These are phyloP conservation scores for Zygosaccharomyces sapae DNA, from an alignment of 1,139 yeast genomes.

Conservation along the genomic window DNA sequence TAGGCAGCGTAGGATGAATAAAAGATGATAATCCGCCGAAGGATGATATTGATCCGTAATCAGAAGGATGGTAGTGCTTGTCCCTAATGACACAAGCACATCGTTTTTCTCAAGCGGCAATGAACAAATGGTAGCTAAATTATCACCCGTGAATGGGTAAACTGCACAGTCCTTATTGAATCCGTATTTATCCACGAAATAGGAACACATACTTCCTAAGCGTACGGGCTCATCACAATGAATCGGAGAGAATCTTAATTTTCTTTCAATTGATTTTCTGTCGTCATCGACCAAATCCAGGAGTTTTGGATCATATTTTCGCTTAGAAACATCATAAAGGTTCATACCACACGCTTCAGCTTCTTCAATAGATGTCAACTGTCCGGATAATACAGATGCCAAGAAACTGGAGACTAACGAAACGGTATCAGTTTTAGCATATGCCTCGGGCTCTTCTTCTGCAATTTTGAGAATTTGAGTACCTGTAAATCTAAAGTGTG, in stretches of 20 bases:
- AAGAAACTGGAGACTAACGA: conserved; percentile 77
- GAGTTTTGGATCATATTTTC: conserved; percentile 52
- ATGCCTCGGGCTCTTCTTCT: conserved; percentile 50
- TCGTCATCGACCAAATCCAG: conserved; percentile 37
- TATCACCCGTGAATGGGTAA: conserved; percentile 82
- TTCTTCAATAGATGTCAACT: conserved; percentile 62
- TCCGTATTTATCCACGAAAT: conserved; percentile 64
- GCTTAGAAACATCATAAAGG: conserved; percentile 59
- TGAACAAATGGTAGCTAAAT: conserved; percentile 81
- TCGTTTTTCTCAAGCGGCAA: conserved; percentile 75
- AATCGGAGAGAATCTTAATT: conserved; percentile 21
- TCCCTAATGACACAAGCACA: conserved; percentile 76
- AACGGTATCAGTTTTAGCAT: conserved; percentile 55
- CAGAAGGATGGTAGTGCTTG: conserved; percentile 80
- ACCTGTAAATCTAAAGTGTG: conserved; percentile 88
- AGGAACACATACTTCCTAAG: conserved; percentile 48
- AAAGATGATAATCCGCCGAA: conserved; percentile 77
- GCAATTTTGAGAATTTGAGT: conserved; percentile 78
- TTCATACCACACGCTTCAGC: conserved; percentile 94
- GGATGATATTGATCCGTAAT: conserved; percentile 77
- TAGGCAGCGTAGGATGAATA: conserved; percentile 76
- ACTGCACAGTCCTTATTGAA: conserved; percentile 51
- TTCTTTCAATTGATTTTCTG: conserved; percentile 25
- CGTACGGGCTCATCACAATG: conserved; percentile 37
- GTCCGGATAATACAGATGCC: conserved; percentile 65